Conservation (phyloP, 1,139 yeast species). For the Kodamaea ohmeri region DNA sequence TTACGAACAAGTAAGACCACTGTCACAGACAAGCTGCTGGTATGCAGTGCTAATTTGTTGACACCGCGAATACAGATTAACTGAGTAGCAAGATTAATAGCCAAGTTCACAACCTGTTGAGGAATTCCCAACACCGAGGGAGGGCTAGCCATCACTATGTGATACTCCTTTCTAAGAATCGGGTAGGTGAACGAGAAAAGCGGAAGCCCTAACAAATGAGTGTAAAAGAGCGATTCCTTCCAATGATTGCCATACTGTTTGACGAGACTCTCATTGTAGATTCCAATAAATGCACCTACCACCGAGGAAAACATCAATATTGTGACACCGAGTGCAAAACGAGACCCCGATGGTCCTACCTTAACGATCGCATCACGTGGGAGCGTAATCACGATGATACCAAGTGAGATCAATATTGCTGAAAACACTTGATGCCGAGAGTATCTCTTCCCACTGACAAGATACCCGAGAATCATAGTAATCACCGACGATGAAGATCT, state of each 20-base stretch:
- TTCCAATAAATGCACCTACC: slow-evolving; percentile 53
- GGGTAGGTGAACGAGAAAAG: slow-evolving; percentile 41
- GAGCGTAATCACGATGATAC: slow-evolving; percentile 53
- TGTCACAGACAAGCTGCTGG: slow-evolving; percentile 60
- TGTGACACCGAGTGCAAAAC: slow-evolving; percentile 41
- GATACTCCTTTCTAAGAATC: slow-evolving; percentile 17
- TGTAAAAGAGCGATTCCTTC: slow-evolving; percentile 63
- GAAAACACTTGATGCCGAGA: slow-evolving; percentile 45
- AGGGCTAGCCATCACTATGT: slow-evolving; percentile 7
- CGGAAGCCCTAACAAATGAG: slow-evolving; percentile 58
- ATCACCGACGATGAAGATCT: slow-evolving; percentile 64
- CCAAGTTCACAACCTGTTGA: slow-evolving; percentile 24
- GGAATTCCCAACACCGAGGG: slow-evolving; percentile 11
- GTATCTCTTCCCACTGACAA: slow-evolving; percentile 46
- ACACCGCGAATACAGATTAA: slow-evolving; percentile 67
- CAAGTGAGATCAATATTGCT: slow-evolving; percentile 52
- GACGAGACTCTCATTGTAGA: slow-evolving; percentile 52
- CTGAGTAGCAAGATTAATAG: slow-evolving; percentile 57
- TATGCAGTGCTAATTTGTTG: slow-evolving; percentile 54
- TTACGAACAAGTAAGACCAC: slow-evolving; percentile 60
- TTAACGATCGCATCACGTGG: slow-evolving; percentile 12
- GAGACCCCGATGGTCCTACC: slow-evolving; percentile 7
- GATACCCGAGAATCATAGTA: slow-evolving; percentile 57
- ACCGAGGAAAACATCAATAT: slow-evolving; percentile 47
- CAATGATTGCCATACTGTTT: slow-evolving; percentile 54